Evolutionary conservation across 345 rosid genomes (phyloP).

Genomic region (Bretschneidera sinensis): DNA sequence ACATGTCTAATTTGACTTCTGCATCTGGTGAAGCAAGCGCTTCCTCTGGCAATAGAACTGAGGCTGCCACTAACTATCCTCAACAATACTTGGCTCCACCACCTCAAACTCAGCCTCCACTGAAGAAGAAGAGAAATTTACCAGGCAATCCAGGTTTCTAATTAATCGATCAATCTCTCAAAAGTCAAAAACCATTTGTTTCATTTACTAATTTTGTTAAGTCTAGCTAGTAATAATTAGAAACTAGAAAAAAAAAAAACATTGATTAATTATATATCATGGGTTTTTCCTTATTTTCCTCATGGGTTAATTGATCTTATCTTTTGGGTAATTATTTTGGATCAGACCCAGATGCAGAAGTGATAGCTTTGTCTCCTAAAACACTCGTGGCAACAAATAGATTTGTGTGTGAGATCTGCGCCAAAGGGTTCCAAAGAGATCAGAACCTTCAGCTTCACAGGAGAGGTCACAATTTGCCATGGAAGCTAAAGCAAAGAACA

Average conservation of each 20-base stretch:
- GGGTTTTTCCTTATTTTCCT: neutral
- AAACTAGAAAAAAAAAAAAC: too few species aligned
- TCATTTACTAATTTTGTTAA: too few species aligned
- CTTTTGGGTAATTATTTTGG: too few species aligned
- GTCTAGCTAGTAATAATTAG: too few species aligned
- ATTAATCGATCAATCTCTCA: too few species aligned
- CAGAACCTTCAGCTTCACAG: slow-evolving; percentile 84
- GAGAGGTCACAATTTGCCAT: slow-evolving; percentile 86
- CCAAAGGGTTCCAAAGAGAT: slow-evolving; percentile 87
- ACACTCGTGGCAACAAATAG: slow-evolving; percentile 76
- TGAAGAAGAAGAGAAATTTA: slow-evolving; percentile 71
- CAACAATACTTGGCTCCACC: slow-evolving; percentile 44
- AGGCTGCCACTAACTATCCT: slow-evolving; percentile 33
- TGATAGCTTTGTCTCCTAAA: slow-evolving; percentile 78
- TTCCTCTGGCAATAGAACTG: slow-evolving; percentile 64
- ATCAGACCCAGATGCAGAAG: slow-evolving; percentile 85
- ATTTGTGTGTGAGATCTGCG: slow-evolving; percentile 83
- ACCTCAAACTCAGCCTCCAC: slow-evolving; percentile 39
- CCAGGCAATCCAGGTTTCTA: slow-evolving; percentile 90
- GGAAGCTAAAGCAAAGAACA: slow-evolving; percentile 86
- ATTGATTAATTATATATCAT: too few species aligned
- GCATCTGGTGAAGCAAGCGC: slow-evolving; percentile 76
- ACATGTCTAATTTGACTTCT: slow-evolving; percentile 91
- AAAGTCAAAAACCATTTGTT: too few species aligned
- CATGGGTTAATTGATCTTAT: too few species aligned